Evolutionary conservation across 31 red algal genomes (phyloP), one percentile per base, ranked within the genome.

Genomic region (Porphyra umbilicalis): DNA sequence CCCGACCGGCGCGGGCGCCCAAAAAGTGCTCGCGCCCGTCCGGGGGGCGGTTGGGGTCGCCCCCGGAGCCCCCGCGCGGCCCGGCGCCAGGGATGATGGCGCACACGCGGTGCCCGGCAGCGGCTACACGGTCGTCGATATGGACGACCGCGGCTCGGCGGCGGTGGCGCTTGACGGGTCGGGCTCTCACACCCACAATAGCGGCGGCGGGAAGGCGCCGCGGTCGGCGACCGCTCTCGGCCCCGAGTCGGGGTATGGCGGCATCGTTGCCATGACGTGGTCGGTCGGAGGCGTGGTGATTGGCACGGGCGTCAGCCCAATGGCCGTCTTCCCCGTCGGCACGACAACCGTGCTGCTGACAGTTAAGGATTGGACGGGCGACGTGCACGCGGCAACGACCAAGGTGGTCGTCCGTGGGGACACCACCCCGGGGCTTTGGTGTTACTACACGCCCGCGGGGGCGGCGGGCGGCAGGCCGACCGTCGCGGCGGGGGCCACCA

Each of bases 91-190:
- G 57, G 57, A 71, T 16, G 57, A 94, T 89, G 83, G 83, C 16
- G 83, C 86, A 0, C 92, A 94, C 83, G 84, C 87, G 77, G 92
- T 94, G 38, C 83, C 92, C 33, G 92, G 92, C 77, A 82, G 87
- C 33, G 84, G 84, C 30, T 90, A 89, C 71, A 31, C 40, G 15
- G 75, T 82, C 30, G 79, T 77, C 10, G 92, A 89, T 34, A 32
- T 83, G 42, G 82, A 85, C 39, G 75, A 35, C 13, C 38, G 82
- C 38, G 86, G 79, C 35, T 57, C 35, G 14, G 87, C 83, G 35
- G 38, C 20, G 32, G 87, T 94, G 78, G 77, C 38, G 15, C 84
- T 94, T 8, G 85, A 88, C 71, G 92, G 92, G 0, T 57, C 82
- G 34, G 84, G 89, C 33, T 89, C 86, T 33, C 92, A 94, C 84